Conservation (phyloP, 2,329 filamentous ascomycete species). For the Hypoxylon sp. region DNA sequence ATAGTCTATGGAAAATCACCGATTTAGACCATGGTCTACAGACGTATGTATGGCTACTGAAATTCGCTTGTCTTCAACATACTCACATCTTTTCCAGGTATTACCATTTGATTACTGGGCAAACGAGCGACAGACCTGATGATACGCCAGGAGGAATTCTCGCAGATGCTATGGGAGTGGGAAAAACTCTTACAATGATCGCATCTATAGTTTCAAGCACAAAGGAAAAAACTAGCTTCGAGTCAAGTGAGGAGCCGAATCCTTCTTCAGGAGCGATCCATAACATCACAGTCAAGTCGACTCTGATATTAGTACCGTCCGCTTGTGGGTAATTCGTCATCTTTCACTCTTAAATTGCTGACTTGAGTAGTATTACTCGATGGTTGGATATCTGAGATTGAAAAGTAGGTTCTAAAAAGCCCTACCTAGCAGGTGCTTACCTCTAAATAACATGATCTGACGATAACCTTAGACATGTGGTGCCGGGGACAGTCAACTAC, state of each 20-base stretch:
- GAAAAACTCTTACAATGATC: slow-evolving; percentile 47
- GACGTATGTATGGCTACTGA: not conserved
- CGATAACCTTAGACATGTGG: slow-evolving; percentile 32
- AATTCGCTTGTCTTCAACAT: not conserved
- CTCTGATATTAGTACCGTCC: slow-evolving; percentile 39
- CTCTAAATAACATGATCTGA: not conserved
- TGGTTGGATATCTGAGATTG: slow-evolving; percentile 2
- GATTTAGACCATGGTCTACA: not conserved
- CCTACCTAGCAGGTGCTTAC: too few relatives aligned
- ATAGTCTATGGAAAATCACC: slow-evolving; percentile 32
- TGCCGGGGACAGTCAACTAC: slow-evolving; percentile 27
- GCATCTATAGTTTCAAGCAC: slow-evolving; percentile 35
- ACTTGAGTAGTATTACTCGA: slow-evolving; percentile 41
- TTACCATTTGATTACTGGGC: slow-evolving; percentile 29
- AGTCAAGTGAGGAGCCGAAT: too few relatives aligned
- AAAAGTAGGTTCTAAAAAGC: not conserved
- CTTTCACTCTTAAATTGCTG: slow-evolving; percentile 1
- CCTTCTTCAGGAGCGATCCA: not conserved
- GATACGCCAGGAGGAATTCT: slow-evolving; percentile 45
- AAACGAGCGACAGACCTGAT: slow-evolving; percentile 11
- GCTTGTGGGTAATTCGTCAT: slow-evolving; percentile 9
- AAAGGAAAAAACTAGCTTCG: not conserved
- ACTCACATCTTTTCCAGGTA: slow-evolving; percentile 11
- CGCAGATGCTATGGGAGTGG: slow-evolving; percentile 47
- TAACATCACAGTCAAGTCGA: slow-evolving; percentile 17